A percentile compares a stretch with the other conserved stretches of the same genome.
phyloP scores from a whole-genome alignment of 345 rosid genomes.

The Salix koriyanagi region DNA sequence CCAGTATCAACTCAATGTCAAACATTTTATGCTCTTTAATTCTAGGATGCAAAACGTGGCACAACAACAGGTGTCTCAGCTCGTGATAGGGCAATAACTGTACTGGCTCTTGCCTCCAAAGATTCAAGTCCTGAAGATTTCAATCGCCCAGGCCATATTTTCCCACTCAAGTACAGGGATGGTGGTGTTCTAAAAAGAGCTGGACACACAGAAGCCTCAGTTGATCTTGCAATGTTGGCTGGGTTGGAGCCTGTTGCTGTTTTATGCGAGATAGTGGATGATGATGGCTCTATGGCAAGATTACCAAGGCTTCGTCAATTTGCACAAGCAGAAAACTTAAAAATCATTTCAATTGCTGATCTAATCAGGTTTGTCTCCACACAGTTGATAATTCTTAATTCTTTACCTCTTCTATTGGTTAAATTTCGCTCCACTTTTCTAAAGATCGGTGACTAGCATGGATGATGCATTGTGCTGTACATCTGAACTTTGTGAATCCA shows the following conservation, averaged over 20 bases:
- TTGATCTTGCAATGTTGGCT: conserved; percentile 27
- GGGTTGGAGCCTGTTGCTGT: conserved; percentile 31
- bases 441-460: neutral
- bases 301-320: conserved; percentile 29
- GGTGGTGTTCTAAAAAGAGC: conserved; percentile 34
- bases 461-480: neutral
- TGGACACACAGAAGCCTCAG: conserved; percentile 36
- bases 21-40: neutral
- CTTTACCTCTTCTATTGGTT: neutral
- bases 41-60: conserved; percentile 29
- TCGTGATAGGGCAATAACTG: conserved; percentile 26
- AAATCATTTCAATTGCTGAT: conserved; percentile 28
- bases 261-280: conserved; percentile 34
- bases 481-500: neutral
- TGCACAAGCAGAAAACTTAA: conserved; percentile 24
- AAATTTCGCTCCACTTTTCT: neutral
- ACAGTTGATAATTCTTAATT: neutral
- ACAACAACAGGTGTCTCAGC: conserved; percentile 34
- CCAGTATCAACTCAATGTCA: neutral
- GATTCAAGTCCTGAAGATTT: conserved; percentile 29
- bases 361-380: conserved; percentile 22
- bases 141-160: conserved; percentile 34
- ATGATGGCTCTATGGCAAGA: conserved; percentile 36
- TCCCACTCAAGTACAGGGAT: conserved; percentile 30
- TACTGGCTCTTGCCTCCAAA: conserved; percentile 23